phyloP scores from a whole-genome alignment of 805 yeast genomes.

The Dipodascopsis tothii region DNA sequence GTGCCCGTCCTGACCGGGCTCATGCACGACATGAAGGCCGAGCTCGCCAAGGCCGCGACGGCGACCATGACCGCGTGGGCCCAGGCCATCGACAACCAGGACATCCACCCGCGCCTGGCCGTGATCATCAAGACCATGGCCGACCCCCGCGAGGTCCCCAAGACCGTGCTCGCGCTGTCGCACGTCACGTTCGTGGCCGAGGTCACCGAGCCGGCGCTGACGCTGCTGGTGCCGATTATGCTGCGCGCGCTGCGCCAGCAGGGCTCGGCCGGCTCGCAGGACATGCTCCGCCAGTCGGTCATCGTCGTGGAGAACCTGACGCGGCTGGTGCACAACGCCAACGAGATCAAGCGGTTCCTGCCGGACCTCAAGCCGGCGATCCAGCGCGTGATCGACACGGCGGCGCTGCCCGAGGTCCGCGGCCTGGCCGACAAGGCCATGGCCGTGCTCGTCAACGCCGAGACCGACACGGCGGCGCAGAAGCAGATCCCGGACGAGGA shows the following conservation, averaged over 20 bases:
- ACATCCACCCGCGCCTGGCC: conserved; percentile 77
- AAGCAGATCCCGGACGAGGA: conserved; percentile 59
- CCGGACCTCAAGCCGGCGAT: conserved; percentile 89
- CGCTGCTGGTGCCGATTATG: conserved; percentile 84
- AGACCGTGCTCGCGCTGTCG: conserved; percentile 78
- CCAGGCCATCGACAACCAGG: conserved; percentile 82
- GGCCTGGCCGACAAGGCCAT: conserved; percentile 84
- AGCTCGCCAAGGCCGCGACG: conserved; percentile 78
- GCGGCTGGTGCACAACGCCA: conserved; percentile 84
- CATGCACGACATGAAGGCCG: conserved; percentile 95
- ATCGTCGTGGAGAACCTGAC: conserved; percentile 93
- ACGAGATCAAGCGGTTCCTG: conserved; percentile 81
- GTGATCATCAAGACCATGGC: conserved; percentile 81
- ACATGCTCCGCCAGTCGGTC: conserved; percentile 92
- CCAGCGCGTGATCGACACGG: conserved; percentile 76
- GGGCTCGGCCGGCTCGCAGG: conserved; percentile 72
- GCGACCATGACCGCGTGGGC: conserved; percentile 64
- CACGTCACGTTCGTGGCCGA: conserved; percentile 97
- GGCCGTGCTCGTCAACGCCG: conserved; percentile 73
- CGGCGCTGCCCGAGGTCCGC: conserved; percentile 94
- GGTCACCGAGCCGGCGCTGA: conserved; percentile 91
- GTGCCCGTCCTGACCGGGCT: conserved; percentile 82
- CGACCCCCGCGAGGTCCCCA: conserved; percentile 81
- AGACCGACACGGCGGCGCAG: conserved; percentile 62
- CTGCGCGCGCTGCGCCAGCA: conserved; percentile 81